Base-by-base conservation (phyloP, 768 basidiomycete genomes). In the Rhodotorula graminis region DNA sequence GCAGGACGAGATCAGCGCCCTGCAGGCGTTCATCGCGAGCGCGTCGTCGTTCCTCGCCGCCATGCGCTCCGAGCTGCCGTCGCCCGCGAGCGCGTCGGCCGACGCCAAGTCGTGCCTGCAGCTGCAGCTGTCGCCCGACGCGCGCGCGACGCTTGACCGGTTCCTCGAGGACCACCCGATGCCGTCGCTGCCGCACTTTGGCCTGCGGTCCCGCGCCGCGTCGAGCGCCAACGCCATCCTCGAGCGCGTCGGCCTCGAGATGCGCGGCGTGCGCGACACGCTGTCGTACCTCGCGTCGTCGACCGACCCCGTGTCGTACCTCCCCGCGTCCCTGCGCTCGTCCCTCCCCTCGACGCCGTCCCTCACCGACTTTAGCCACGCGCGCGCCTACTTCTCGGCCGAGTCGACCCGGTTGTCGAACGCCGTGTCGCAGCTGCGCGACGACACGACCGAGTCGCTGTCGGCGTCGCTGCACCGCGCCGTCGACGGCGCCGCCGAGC, bases 111-210 rank as follows among this genome's bases (percentile, higher is more conserved):
- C 31, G 33, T 49, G 40, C 19, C 61, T 72, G 15, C 52, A 59
- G 11, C 62, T 72, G 33, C 52, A 64, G 27, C 71, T 76, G 31
- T 76, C 74, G 6, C 62, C 71, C 19, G 71, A 72, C 29, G 74
- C 74, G 0, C 62, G 68, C 29, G 44, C 60, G 8, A 50, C 68
- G 0, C 74, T 76, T 59, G 74, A 76, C 59, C 61, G 61, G 46
- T 72, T 76, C 65, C 74, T 76, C 63, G 65, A 25, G 18, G 64
- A 67, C 21, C 74, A 76, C 65, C 74, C 74, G 0, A 27, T 76
- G 27, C 74, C 74, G 2, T 67, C 71, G 29, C 37, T 71, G 12
- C 69, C 73, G 59, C 40, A 55, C 29, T 29, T 47, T 44, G 27
- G 42, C 29, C 64, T 61, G 29, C 55, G 65, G 47, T 57, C 40